Evolutionary conservation across 441 rosid species (phyloP).

Genomic region (Raphanus hybrid): DNA sequence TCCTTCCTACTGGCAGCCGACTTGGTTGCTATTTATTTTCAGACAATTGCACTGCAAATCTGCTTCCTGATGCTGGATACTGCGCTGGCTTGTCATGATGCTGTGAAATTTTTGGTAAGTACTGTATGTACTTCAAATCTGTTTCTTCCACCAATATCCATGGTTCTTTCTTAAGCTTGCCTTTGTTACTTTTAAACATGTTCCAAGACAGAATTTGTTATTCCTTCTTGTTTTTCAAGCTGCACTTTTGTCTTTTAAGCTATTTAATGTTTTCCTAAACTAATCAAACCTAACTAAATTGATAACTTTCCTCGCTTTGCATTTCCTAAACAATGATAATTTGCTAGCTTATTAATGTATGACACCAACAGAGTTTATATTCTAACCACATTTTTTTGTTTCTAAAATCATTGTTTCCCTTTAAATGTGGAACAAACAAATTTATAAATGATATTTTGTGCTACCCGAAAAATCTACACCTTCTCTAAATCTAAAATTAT

Average conservation of each 20-base stretch:
- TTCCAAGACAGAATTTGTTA: not conserved
- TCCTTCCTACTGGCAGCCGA: constrained; percentile 21
- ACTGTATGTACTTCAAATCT: not conserved
- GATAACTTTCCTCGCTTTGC: too few relatives aligned
- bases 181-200: not conserved
- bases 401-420: not conserved
- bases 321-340: too few relatives aligned
- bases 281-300: too few relatives aligned
- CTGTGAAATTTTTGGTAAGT: constrained; percentile 84
- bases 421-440: not conserved
- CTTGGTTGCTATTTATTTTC: constrained; percentile 44
- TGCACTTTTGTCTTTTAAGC: not conserved
- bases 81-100: constrained; percentile 82
- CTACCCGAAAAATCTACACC: not conserved
- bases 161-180: constrained; percentile 1
- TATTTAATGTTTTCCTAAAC: too few relatives aligned
- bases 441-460: not conserved
- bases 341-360: too few relatives aligned
- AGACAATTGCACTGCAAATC: constrained; percentile 88
- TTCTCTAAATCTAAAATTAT: not conserved
- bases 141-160: not conserved
- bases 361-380: too few relatives aligned
- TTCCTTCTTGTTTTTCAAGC: constrained; percentile 1
- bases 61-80: constrained; percentile 88
- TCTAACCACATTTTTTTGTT: too few relatives aligned